Evolutionary conservation across 176 grass and related monocot genomes (phyloP), one percentile per base, ranked within the genome.

Genomic region (Musa beccarii): DNA sequence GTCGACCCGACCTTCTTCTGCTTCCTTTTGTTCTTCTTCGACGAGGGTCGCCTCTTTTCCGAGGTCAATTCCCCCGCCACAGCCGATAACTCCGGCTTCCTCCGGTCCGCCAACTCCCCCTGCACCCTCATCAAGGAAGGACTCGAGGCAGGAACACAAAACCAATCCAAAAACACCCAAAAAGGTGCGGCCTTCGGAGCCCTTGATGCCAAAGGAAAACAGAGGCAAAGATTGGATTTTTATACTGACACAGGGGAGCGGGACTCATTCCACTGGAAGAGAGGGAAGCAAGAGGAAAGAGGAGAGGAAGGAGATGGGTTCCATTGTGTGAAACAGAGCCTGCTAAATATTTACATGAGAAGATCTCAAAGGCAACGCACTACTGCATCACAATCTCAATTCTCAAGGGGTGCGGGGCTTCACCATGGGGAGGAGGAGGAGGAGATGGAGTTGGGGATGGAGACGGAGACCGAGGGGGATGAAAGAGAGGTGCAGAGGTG

Each of bases 21-120:
- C 26, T 75, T 83, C 2, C 86, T 34, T 74, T 70, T 76, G 52
- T 10, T 74, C 78, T 81, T 81, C 71, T 68, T 79, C 53, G 83
- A 56, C 2, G 89, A 53, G 21, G 59, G 20, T 0, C 66, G 54
- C 51, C 6, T 22, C 51, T 71, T 74, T 25, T 73, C 61, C 26
- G 34, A 0, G 61, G 57, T 62, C 61, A 65, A 69, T 69, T 50
- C 63, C 11, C 63, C 8, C 20, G 11, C 10, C 65, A 51, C 24
- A 8, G 52, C 14, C 14, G 73, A 59, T 14, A 80, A 73, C 5
- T 52, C 9, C 71, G 17, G 53, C 51, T 25, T n/a, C n/a, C 23
- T 63, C 59, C 43, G 21, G 2, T n/a, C 76, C 61, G 75, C 52
- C 87, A 49, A 52, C 69, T 76, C 51, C 13, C 10, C 51, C 20